Evolutionary conservation across 2,329 filamentous ascomycete genomes (phyloP).

Genomic region (Drechslerella stenobrocha): DNA sequence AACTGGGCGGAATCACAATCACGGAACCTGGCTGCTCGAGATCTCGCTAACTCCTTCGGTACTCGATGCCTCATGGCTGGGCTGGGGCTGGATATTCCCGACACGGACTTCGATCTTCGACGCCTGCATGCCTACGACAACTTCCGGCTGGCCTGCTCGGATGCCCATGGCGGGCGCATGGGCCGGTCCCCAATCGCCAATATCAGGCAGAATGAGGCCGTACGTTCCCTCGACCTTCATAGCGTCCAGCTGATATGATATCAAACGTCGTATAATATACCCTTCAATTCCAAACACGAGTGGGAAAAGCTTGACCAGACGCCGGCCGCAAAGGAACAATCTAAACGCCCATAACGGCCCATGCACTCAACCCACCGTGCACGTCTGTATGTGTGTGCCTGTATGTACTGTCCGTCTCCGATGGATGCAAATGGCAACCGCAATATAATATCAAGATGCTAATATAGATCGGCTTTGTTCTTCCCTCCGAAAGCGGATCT

Average conservation of each 20-base stretch:
- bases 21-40: neutral
- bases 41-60: slow-evolving; percentile 11
- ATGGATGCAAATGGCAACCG: neutral
- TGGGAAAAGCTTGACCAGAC: no score
- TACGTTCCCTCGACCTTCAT: neutral
- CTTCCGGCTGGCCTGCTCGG: neutral
- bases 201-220: slow-evolving; percentile 2
- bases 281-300: no score
- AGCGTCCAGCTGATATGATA: slow-evolving; percentile 2
- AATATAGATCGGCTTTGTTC: neutral
- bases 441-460: neutral
- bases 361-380: no score
- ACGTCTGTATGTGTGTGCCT: neutral
- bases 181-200: neutral
- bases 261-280: slow-evolving; percentile 8
- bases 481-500: slow-evolving; percentile 7
- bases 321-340: no score
- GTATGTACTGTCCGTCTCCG: neutral
- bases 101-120: slow-evolving; percentile 38
- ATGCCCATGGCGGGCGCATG: slow-evolving; percentile 3
- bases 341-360: neutral
- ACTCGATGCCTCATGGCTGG: neutral
- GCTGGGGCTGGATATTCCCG: slow-evolving; percentile 19
- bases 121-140: slow-evolving; percentile 21
- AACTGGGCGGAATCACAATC: no score